Conservation (phyloP, 2,329 filamentous ascomycete species). For the Arthrobotrys pseudoclavata region DNA sequence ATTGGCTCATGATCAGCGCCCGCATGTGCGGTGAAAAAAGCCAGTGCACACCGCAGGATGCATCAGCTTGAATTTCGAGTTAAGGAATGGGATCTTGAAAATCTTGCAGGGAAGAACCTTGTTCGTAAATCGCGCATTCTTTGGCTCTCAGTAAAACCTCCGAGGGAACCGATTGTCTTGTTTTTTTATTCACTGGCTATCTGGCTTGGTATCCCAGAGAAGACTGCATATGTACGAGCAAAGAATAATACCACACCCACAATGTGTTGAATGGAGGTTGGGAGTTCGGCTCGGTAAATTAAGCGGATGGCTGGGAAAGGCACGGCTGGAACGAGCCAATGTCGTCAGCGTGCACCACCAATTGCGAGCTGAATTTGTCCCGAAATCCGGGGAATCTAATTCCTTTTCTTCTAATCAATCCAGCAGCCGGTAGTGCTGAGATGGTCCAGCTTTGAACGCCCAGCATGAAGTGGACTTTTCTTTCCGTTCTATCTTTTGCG, state of each 20-base stretch:
- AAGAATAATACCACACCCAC: slow-evolving; percentile 23
- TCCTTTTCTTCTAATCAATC: slow-evolving; percentile 2
- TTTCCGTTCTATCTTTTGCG: slow-evolving; percentile 16
- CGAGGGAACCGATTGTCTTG: neutral
- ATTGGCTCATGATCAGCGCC: slow-evolving; percentile 7
- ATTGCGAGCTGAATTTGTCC: slow-evolving; percentile 4
- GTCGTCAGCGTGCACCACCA: slow-evolving; percentile 38
- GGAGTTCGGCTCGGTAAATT: slow-evolving; percentile 27
- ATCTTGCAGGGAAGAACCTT: neutral
- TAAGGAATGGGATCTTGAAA: slow-evolving; percentile 10
- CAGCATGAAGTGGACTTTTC: slow-evolving; percentile 41
- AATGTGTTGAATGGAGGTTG: slow-evolving; percentile 45
- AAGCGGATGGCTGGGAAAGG: slow-evolving; percentile 50
- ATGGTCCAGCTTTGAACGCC: slow-evolving; percentile 1
- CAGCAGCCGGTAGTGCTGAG: neutral
- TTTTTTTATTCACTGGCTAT: neutral
- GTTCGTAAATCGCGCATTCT: neutral
- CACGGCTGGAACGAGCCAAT: slow-evolving; percentile 1
- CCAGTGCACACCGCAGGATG: slow-evolving; percentile 3
- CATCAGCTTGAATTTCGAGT: slow-evolving; percentile 4
- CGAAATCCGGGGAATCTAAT: slow-evolving; percentile 7
- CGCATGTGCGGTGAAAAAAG: neutral
- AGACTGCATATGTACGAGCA: neutral
- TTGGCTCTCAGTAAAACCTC: neutral
- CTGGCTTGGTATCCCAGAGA: neutral